Conservation (phyloP, 176 grass and related monocot genomes). For the Oryza glumipatula region DNA sequence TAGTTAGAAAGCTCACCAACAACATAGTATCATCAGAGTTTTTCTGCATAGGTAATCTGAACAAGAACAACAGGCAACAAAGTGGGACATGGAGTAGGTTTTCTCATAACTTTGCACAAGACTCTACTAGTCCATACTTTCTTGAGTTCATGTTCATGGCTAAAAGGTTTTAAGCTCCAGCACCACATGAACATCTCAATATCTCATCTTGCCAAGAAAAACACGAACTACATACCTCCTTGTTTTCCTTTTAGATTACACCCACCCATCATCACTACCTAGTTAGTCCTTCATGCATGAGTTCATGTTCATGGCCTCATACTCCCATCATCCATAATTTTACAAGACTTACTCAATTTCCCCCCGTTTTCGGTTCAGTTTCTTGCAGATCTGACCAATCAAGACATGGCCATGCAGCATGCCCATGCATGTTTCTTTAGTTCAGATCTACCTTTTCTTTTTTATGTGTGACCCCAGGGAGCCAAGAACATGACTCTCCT, state of each 20-base stretch:
- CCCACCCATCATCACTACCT: slow-evolving; percentile 38
- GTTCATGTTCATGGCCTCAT: slow-evolving; percentile 46
- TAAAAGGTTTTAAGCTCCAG: slow-evolving; percentile 29
- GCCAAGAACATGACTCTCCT: slow-evolving; percentile 97
- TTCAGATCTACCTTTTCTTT: slow-evolving; percentile 7
- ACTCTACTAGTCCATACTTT: slow-evolving; percentile 44
- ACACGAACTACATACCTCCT: slow-evolving; percentile 36
- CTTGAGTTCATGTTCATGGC: slow-evolving; percentile 48
- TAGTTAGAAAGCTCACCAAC: background rate
- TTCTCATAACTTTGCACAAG: slow-evolving; percentile 36
- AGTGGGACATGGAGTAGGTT: background rate
- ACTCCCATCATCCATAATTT: slow-evolving; percentile 41
- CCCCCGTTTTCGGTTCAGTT: slow-evolving; percentile 38
- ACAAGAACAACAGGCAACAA: slow-evolving; percentile 16
- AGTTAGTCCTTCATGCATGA: slow-evolving; percentile 44
- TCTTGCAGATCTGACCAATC: slow-evolving; percentile 47
- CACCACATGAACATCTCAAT: slow-evolving; percentile 31
- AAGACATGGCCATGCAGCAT: slow-evolving; percentile 43
- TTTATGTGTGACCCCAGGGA: slow-evolving; percentile 91
- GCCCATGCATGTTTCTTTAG: slow-evolving; percentile 6
- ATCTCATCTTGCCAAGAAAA: slow-evolving; percentile 11
- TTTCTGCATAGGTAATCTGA: slow-evolving; percentile 14
- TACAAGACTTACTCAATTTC: slow-evolving; percentile 35
- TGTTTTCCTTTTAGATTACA: slow-evolving; percentile 16
- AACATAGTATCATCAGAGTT: background rate